Base-by-base conservation (phyloP, 2,329 filamentous ascomycete species). In the Lasiodiplodia citricola region DNA sequence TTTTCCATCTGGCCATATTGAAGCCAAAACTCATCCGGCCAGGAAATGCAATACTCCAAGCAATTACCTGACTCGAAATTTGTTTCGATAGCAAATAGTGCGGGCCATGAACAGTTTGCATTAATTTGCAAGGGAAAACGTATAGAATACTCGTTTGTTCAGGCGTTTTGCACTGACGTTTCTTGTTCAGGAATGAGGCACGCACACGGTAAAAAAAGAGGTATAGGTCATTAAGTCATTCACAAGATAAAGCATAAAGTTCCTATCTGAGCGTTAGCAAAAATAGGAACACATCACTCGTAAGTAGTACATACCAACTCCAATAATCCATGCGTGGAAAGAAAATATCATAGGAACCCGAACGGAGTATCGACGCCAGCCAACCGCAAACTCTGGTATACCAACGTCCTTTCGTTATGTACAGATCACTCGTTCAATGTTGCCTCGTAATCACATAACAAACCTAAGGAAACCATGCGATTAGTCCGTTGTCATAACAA, bases 141-240 rank as follows among this genome's bases (percentile, higher is more conserved):
- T 25, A 25, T 25, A 25, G 25, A 28, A 28, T 28, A 28, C 25
- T 28, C 25, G 25, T 28, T 28, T 28, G 25, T 28, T 28, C 25
- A 28, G 4, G 25, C 25, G 5, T 28, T 28, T 28, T 28, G 4
- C 25, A 1, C 25, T 28, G 25, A 6, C 25, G 6, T 28, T 28
- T 28, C 25, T 28, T 28, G 25, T 28, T 28, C 25, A 28, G 25
- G 25, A 28, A 28, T 28, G 25, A 28, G 25, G 25, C 25, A 28
- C 25, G 25, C 25, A 28, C 25, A 28, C 25, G 41, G 51, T 16
- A 28, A 28, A 8, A 28, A 28, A 28, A n/a, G 13, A n/a, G 41
- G n/a, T 47, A 16, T 23, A 10, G 25, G 88, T 47, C 44, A 47
- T 47, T n/a, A 47, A 47, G n/a, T 47, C 44, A 47, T 47, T n/a